These are phyloP conservation scores for Phytophthora cryptogea DNA, from an alignment of 352 stramenopile genomes.

Conservation along the genomic window DNA sequence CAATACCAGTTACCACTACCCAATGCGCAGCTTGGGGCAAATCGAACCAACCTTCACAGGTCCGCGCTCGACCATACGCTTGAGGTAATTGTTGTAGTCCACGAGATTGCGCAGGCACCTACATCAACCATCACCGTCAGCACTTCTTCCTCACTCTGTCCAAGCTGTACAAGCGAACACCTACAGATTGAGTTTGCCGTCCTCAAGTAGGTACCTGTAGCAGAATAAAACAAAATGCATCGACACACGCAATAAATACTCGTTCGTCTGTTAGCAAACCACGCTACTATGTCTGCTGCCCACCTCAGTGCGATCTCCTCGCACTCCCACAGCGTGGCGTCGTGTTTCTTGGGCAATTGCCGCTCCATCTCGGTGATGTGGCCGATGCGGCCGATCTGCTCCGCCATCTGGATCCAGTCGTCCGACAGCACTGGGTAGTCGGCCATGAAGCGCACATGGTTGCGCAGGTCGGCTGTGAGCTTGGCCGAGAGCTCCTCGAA, in stretches of 20 bases:
- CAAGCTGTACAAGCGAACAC: conserved; percentile 5
- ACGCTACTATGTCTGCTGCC: background rate
- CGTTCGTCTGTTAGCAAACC: background rate
- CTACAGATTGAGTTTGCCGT: conserved; percentile 92
- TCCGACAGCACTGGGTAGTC: conserved; percentile 89
- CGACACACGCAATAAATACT: conserved; percentile 2
- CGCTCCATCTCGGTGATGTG: conserved; percentile 91
- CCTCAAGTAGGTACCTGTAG: conserved; percentile 85
- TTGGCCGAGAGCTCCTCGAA: conserved; percentile 88
- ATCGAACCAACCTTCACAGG: conserved; percentile 53
- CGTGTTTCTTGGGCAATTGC: conserved; percentile 78
- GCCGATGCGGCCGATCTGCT: conserved; percentile 87
- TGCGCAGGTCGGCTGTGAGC: conserved; percentile 84
- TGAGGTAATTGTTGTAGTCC: conserved; percentile 82
- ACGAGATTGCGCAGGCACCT: conserved; percentile 84
- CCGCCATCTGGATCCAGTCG: conserved; percentile 88
- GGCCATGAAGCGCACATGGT: conserved; percentile 86
- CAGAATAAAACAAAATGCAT: background rate
- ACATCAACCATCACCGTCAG: conserved; percentile 6
- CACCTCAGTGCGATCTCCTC: conserved; percentile 86
- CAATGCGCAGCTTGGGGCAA: background rate
- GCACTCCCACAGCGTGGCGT: conserved; percentile 91
- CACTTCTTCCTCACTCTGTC: too few relatives aligned
- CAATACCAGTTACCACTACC: background rate
- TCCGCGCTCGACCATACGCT: conserved; percentile 64